These are phyloP conservation scores for Phytopythium boreale DNA, from an alignment of 352 stramenopile genomes.

Conservation along the genomic window DNA sequence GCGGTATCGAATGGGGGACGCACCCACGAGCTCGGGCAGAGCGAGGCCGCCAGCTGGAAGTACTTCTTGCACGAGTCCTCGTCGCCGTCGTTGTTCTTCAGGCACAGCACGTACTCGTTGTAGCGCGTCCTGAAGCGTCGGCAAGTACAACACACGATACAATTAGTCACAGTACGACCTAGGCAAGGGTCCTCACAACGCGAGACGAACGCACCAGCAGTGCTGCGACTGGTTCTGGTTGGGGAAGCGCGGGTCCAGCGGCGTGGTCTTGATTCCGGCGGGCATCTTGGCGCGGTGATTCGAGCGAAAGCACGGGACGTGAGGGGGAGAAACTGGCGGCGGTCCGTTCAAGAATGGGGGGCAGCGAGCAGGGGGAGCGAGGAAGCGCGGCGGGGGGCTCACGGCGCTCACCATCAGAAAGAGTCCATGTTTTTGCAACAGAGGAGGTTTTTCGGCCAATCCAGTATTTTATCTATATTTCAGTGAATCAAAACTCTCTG, in stretches of 20 bases:
- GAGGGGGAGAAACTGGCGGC: slow-evolving; percentile 6
- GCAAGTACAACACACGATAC: not conserved
- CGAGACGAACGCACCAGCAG: slow-evolving; percentile 47
- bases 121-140: slow-evolving; percentile 79
- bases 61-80: slow-evolving; percentile 90
- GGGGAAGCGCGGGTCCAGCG: slow-evolving; percentile 83
- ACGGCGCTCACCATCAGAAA: slow-evolving; percentile 23
- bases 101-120: slow-evolving; percentile 97
- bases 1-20: slow-evolving; percentile 11
- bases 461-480: slow-evolving; percentile 1
- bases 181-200: not conserved
- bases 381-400: slow-evolving; percentile 8
- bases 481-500: slow-evolving; percentile 12
- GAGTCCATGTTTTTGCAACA: slow-evolving; percentile 40
- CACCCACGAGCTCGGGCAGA: slow-evolving; percentile 81
- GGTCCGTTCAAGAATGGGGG: slow-evolving; percentile 25
- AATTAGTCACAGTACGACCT: not conserved
- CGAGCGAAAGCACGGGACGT: not conserved
- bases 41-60: slow-evolving; percentile 60
- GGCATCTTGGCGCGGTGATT: slow-evolving; percentile 32
- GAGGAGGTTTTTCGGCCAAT: slow-evolving; percentile 25
- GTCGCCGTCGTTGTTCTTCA: slow-evolving; percentile 94
- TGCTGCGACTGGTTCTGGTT: slow-evolving; percentile 88
- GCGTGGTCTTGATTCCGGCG: slow-evolving; percentile 77
- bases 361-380: not conserved